Conservation (phyloP, 2,329 filamentous ascomycete species). For the Penicillium sp. region DNA sequence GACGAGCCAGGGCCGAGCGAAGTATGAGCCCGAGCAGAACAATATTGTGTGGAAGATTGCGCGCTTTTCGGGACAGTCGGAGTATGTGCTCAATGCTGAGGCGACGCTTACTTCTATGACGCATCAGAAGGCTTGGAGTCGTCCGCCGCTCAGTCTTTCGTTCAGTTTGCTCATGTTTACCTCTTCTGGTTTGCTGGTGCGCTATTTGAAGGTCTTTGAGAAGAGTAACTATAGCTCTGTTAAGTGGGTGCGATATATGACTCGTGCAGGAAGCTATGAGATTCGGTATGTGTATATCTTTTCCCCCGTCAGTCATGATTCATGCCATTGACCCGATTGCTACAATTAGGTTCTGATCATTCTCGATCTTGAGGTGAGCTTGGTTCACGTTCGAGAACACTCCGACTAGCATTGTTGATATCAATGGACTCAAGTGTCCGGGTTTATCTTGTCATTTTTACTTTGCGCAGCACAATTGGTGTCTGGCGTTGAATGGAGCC, state of each 20-base stretch:
- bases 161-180: constrained; percentile 99
- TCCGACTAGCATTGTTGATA: not conserved
- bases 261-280: constrained; percentile 93
- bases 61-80: constrained; percentile 95
- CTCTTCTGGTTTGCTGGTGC: constrained; percentile 83
- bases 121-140: constrained; percentile 94
- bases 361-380: not conserved
- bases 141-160: constrained; percentile 85
- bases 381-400: not conserved
- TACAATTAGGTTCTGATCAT: constrained; percentile 11
- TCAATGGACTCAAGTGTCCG: not conserved
- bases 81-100: constrained; percentile 92
- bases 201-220: constrained; percentile 98
- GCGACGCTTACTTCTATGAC: constrained; percentile 95
- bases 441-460: constrained; percentile 10
- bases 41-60: constrained; percentile 99
- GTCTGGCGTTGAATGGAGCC: constrained; percentile 30
- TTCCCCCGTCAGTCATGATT: not conserved
- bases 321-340: not conserved
- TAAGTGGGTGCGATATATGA: constrained; percentile 99
- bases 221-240: constrained; percentile 99
- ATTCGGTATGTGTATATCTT: constrained; percentile 64
- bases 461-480: constrained; percentile 24
- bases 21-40: constrained; percentile 97
- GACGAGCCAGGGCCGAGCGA: constrained; percentile 93